Evolutionary conservation across 2,329 filamentous ascomycete genomes (phyloP), one percentile per base, ranked within the genome.

Genomic region (Diplodia mutila): DNA sequence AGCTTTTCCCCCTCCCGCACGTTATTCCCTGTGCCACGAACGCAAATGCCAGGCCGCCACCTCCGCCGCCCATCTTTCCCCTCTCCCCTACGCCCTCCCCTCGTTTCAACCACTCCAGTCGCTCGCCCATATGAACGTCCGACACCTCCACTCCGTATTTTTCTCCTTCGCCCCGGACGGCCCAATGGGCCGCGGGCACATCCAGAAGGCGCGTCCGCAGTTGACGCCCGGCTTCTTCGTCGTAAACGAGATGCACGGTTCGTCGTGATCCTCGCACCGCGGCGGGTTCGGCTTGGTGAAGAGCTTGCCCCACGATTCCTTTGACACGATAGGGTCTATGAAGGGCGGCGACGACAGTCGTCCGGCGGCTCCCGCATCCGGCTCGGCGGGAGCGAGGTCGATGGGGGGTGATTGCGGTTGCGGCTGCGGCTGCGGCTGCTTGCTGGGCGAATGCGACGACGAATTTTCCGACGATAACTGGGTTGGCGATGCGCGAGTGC

Each of bases 141-240:
- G 83, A 78, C 94, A 98, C 52, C 92, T 87, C 92, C 94, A 97
- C 75, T 95, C 85, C 0, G 93, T 93, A 2, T 89, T 90, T 69
- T 84, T 90, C 78, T 97, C 94, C 76, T 95, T 95, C 72, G 90
- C 87, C 0, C 93, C 95, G 27, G 90, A 91, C 1, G 93, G 93
- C 0, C 93, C 94, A 1, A 98, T 80, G 4, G 95, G 95, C 84
- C 94, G 80, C 76, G 86, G 77, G 74, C 89, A 91, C 74, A 90
- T 89, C 86, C 86, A 91, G 75, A 90, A 91, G 9, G 85, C 84
- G 29, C 88, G 80, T 0, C 89, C 88, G 70, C 85, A 90, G 74
- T 98, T 99, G 70, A 92, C 82, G 1, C 95, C 95, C 0, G 92
- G 85, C 76, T 98, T 98, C 81, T 94, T 97, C 0, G 94, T 97